These are phyloP conservation scores for Clarireedia sp. DNA, from an alignment of 2,329 filamentous ascomycete genomes.

Conservation along the genomic window DNA sequence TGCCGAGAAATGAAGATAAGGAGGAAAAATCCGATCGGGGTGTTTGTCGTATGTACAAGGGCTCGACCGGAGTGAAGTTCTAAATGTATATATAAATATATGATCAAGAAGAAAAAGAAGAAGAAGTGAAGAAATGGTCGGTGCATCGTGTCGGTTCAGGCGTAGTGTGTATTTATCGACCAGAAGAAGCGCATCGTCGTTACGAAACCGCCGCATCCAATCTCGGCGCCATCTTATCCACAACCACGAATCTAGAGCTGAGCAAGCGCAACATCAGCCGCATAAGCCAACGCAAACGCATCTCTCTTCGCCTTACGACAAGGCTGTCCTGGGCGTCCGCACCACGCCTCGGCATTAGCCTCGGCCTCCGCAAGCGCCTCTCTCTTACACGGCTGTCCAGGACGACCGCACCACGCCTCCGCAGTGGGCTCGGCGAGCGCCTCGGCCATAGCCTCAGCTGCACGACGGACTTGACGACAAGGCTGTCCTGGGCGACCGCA, in stretches of 20 bases:
- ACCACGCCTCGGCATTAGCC: conserved; percentile 14
- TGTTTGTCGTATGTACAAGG: too few relatives aligned
- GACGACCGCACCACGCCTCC: conserved; percentile 16
- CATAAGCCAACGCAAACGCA: conserved; percentile 12
- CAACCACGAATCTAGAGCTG: conserved; percentile 6
- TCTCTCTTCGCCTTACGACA: conserved; percentile 18
- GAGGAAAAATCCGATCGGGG: neutral
- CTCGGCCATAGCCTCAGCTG: conserved; percentile 9
- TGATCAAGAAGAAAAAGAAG: too few relatives aligned
- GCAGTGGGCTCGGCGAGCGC: conserved; percentile 20
- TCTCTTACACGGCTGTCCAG: conserved; percentile 17
- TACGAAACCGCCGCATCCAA: neutral
- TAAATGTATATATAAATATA: too few relatives aligned
- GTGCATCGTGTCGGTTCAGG: too few relatives aligned
- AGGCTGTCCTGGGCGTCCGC: conserved; percentile 14
- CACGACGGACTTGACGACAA: conserved; percentile 5
- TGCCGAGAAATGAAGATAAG: neutral
- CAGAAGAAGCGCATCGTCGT: neutral
- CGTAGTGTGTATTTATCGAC: too few relatives aligned
- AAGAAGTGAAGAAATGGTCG: too few relatives aligned
- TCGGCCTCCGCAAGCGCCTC: conserved; percentile 13
- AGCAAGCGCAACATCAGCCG: conserved; percentile 12
- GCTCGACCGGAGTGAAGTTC: too few relatives aligned
- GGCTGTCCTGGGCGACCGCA: conserved; percentile 6
- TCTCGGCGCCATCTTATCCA: neutral